A percentile compares a stretch with the other conserved stretches of the same genome.
Evolutionary conservation across 2,329 filamentous ascomycete genomes (phyloP).

Genomic region (Epicoccum sorghinum): DNA sequence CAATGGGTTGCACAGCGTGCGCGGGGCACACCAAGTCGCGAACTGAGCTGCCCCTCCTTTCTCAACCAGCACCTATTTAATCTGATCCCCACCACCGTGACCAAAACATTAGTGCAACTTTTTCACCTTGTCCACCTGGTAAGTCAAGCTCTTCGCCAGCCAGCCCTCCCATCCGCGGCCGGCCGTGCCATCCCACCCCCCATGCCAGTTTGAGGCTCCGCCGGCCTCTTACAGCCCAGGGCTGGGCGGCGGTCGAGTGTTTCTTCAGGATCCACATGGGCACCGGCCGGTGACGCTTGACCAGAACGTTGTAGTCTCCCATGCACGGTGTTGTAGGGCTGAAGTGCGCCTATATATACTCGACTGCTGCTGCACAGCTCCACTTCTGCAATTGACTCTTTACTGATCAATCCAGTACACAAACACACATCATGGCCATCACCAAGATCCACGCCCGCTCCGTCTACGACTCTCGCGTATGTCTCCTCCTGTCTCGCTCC

Average conservation of each 20-base stretch:
- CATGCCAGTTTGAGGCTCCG: conserved; percentile 25
- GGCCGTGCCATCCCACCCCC: conserved; percentile 34
- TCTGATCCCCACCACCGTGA: conserved; percentile 22
- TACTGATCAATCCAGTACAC: conserved; percentile 20
- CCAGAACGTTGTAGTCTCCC: conserved; percentile 6
- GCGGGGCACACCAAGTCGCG: conserved; percentile 27
- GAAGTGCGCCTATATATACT: conserved; percentile 30
- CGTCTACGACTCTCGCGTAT: conserved; percentile 89
- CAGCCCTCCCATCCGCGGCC: conserved; percentile 43
- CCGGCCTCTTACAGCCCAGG: conserved; percentile 26
- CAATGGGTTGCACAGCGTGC: conserved; percentile 29
- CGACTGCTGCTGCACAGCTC: conserved; percentile 17
- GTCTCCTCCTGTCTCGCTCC: not conserved
- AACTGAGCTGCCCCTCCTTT: conserved; percentile 25
- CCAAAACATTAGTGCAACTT: conserved; percentile 34
- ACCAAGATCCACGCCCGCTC: conserved; percentile 68
- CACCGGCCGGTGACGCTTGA: conserved; percentile 16
- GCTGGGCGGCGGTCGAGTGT: conserved; percentile 30
- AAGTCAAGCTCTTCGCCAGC: conserved; percentile 36
- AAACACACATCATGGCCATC: conserved; percentile 71
- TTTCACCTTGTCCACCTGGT: conserved; percentile 38
- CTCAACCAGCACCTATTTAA: conserved; percentile 23
- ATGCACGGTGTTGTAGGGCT: conserved; percentile 22
- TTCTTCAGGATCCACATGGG: conserved; percentile 27
- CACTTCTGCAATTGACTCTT: conserved; percentile 33